Conservation (phyloP, 1,284 basidiomycete species). For the Trametes versicolor region DNA sequence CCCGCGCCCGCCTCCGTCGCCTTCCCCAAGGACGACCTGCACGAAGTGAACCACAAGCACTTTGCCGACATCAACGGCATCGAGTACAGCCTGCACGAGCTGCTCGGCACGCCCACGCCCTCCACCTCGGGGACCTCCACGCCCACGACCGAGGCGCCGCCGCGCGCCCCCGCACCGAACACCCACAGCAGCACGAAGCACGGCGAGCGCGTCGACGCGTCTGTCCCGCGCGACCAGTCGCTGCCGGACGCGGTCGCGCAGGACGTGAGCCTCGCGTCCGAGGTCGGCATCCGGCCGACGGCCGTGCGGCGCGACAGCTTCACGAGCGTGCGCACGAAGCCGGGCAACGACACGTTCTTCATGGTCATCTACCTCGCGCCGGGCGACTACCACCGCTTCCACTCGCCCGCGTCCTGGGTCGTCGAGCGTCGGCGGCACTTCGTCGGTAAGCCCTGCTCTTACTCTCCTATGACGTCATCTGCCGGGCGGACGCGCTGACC, state of each 20-base stretch:
- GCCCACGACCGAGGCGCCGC: conserved; percentile 32
- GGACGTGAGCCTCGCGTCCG: conserved; percentile 72
- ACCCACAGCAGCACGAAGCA: conserved; percentile 58
- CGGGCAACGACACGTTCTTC: conserved; percentile 90
- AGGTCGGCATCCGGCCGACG: conserved; percentile 67
- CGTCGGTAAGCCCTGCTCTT: conserved; percentile 69
- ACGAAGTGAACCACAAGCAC: conserved; percentile 81
- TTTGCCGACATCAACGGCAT: conserved; percentile 99
- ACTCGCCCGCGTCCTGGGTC: conserved; percentile 96
- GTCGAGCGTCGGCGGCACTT: conserved; percentile 97
- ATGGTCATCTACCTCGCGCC: conserved; percentile 97
- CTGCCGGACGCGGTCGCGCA: conserved; percentile 67
- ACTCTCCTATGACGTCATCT: background rate
- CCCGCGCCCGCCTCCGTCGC: conserved; percentile 52
- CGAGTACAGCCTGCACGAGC: conserved; percentile 90
- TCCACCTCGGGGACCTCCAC: conserved; percentile 43
- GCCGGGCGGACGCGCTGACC: background rate
- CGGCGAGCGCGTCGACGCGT: conserved; percentile 71
- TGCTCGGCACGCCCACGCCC: conserved; percentile 65
- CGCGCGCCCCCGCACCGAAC: conserved; percentile 19
- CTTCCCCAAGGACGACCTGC: conserved; percentile 59
- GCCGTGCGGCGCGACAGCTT: conserved; percentile 53
- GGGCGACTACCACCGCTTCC: conserved; percentile 98
- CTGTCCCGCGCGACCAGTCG: conserved; percentile 64
- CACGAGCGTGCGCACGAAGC: conserved; percentile 58